Base-by-base conservation (phyloP, 352 stramenopile species). In the Pythium phragmitis region DNA sequence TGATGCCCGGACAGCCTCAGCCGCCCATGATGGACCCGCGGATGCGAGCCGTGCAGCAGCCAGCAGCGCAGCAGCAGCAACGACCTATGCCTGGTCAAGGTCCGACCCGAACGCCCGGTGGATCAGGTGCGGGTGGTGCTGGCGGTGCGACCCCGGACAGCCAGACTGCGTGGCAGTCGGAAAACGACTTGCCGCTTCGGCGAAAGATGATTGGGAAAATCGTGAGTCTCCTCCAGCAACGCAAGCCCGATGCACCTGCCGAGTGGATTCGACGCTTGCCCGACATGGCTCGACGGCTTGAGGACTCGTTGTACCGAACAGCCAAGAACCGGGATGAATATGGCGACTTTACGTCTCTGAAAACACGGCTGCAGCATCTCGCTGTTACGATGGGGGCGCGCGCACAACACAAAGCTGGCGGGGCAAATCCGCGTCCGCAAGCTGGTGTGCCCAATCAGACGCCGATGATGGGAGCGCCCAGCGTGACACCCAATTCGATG, bases 221-320 rank as follows among this genome's bases (percentile, higher is more conserved):
- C 74, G 96, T 99, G 52, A 97, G 96, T 73, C 77, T 99, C 54
- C 75, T 99, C 47, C 90, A 99, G 72, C 90, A 98, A 67, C 85
- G 97, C 26, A 98, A 98, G 55, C 96, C 96, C 3, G 97, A 99
- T 75, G 96, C 97, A 17, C 92, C 96, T 11, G 82, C 95, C 26
- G 96, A 99, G 75, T 99, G 97, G 96, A 94, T 99, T 60, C 91
- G 97, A 49, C 97, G 98, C 66, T 76, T 99, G 30, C 96, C 96
- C 5, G 95, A 99, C 70, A 99, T 99, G 97, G 97, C 97, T 7
- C 96, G 97, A 50, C 88, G 96, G 50, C 80, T 99, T 23, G 97
- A 99, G 72, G 96, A 99, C 67, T 98, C 95, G 49, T 75, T 99
- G 49, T 99, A 99, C 75, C 85, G 88, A 46, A 94, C 91, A 59